A percentile compares a stretch with the other conserved stretches of the same genome.
Evolutionary conservation across 225 moss, liverwort and hornwort species (phyloP).

Genomic region (Pleurozium schreberi): DNA sequence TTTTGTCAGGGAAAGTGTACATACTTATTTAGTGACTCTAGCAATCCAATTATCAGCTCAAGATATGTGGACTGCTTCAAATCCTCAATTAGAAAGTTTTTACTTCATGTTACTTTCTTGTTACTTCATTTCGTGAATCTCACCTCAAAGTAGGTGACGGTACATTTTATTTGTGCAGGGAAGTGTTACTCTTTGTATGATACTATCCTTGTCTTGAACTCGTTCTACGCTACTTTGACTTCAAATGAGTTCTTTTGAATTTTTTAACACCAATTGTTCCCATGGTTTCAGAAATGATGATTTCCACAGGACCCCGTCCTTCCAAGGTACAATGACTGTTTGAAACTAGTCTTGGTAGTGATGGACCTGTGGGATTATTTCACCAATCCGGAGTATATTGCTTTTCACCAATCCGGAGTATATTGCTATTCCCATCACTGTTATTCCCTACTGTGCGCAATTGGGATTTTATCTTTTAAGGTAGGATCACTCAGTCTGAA

Average conservation of each 20-base stretch:
- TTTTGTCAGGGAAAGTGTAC: constrained; percentile 27
- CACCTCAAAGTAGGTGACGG: not conserved
- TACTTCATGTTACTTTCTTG: not conserved
- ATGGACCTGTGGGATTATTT: not conserved
- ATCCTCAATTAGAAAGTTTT: not conserved
- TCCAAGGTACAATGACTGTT: too few relatives aligned
- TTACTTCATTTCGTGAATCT: not conserved
- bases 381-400: too few relatives aligned
- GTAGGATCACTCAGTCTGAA: not conserved
- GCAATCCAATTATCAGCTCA: not conserved
- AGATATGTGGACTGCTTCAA: not conserved
- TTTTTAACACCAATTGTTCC: too few relatives aligned
- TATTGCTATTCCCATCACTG: not conserved
- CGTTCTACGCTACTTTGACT: too few relatives aligned
- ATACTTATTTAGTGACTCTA: constrained; percentile 6
- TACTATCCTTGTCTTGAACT: not conserved
- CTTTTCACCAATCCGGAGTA: not conserved
- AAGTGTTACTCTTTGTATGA: not conserved
- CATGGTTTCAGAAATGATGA: too few relatives aligned
- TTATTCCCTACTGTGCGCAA: not conserved
- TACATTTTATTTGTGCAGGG: not conserved
- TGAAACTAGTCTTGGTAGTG: not conserved
- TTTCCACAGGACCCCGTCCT: too few relatives aligned
- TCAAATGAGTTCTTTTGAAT: too few relatives aligned
- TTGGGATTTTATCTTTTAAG: not conserved